These are phyloP conservation scores for Zymoseptoria brevis DNA, from an alignment of 2,329 filamentous ascomycete genomes.

Conservation along the genomic window DNA sequence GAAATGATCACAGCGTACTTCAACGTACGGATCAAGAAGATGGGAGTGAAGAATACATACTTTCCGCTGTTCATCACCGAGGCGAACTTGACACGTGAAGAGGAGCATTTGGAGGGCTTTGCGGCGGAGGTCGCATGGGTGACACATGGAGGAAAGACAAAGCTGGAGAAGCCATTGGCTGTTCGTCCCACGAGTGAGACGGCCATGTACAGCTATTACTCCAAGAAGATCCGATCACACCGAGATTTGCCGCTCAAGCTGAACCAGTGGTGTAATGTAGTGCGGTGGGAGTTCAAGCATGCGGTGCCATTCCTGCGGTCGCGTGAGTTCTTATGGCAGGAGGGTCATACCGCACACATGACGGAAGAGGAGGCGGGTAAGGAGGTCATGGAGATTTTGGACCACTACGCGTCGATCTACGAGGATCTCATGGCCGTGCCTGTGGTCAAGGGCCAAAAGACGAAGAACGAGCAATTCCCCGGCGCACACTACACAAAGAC, in stretches of 20 bases:
- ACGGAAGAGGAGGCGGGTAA: conserved; percentile 71
- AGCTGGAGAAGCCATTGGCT: conserved; percentile 73
- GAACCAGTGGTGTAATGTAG: conserved; percentile 96
- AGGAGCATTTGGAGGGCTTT: conserved; percentile 98
- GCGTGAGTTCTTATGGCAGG: conserved; percentile 96
- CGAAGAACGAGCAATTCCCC: conserved; percentile 96
- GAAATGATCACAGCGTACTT: conserved; percentile 54
- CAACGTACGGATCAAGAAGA: conserved; percentile 67
- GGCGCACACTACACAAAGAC: conserved; percentile 96
- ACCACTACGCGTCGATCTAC: conserved; percentile 86
- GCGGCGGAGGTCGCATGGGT: conserved; percentile 88
- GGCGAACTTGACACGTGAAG: conserved; percentile 78
- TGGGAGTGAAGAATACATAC: conserved; percentile 91
- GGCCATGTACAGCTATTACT: conserved; percentile 93
- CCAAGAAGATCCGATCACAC: conserved; percentile 95
- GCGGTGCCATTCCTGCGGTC: conserved; percentile 77
- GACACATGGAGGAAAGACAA: conserved; percentile 81
- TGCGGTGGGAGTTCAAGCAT: conserved; percentile 97
- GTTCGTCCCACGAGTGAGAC: conserved; percentile 64
- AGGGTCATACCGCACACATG: conserved; percentile 88
- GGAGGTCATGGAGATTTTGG: conserved; percentile 88
- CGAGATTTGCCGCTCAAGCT: conserved; percentile 87
- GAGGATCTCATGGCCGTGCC: conserved; percentile 90
- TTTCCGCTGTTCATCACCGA: conserved; percentile 94
- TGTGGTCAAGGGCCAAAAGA: conserved; percentile 89